These are phyloP conservation scores for Halenospora varia DNA, from an alignment of 495 filamentous ascomycete genomes.

Conservation along the genomic window DNA sequence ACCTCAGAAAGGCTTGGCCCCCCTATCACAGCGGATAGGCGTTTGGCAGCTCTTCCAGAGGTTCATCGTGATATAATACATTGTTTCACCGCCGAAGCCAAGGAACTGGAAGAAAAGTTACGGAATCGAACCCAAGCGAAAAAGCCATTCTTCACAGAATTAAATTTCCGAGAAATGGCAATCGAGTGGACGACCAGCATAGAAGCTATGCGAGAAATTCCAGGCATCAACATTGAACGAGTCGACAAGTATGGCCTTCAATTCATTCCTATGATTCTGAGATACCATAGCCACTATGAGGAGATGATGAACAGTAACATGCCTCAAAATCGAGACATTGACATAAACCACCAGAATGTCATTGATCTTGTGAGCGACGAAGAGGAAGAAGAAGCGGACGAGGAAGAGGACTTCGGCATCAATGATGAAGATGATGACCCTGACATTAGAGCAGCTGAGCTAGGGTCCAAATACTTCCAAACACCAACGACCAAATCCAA, in stretches of 20 bases:
- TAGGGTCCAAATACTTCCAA: constrained; percentile 9
- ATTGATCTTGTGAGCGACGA: constrained; percentile 65
- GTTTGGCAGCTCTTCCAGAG: constrained; percentile 54
- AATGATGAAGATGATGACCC: constrained; percentile 24
- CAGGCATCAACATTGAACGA: constrained; percentile 64
- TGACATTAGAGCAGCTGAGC: not conserved
- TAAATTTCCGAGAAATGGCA: constrained; percentile 76
- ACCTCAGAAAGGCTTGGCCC: constrained; percentile 45
- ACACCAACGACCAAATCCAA: not conserved
- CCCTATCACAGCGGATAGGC: constrained; percentile 69
- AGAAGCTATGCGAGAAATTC: constrained; percentile 61
- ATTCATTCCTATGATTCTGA: constrained; percentile 61
- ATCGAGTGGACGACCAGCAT: constrained; percentile 61
- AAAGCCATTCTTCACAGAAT: constrained; percentile 71
- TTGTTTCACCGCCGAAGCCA: constrained; percentile 69
- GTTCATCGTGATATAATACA: constrained; percentile 50
- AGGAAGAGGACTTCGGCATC: constrained; percentile 39
- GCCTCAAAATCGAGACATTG: constrained; percentile 11
- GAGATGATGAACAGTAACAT: constrained; percentile 41
- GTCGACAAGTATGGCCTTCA: constrained; percentile 63
- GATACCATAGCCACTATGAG: constrained; percentile 51
- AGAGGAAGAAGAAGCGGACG: constrained; percentile 52
- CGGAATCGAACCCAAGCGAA: constrained; percentile 58
- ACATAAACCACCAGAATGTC: constrained; percentile 58
- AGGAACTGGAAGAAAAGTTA: constrained; percentile 59